Evolutionary conservation across 306 rosid genomes (phyloP).

Genomic region (Cicer chorassanicum): DNA sequence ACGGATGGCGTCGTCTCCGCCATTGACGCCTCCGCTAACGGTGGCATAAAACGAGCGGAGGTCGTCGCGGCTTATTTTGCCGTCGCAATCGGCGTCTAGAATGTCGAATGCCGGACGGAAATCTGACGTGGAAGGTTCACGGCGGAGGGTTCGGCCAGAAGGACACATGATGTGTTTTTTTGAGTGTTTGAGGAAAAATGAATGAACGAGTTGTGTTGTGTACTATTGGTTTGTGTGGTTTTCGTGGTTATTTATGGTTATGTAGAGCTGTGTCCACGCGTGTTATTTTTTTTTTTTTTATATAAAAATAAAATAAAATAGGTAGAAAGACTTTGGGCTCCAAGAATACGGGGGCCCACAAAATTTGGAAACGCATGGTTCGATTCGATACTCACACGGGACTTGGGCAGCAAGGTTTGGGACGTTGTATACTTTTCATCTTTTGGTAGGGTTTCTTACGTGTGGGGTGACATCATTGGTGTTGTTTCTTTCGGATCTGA

Average conservation of each 20-base stretch:
- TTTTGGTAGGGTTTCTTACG: not conserved
- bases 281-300: not conserved
- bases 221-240: not conserved
- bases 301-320: not conserved
- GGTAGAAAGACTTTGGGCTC: not conserved
- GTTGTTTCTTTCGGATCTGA: not conserved
- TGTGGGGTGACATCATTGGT: slow-evolving; percentile 29
- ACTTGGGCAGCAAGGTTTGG: slow-evolving; percentile 43
- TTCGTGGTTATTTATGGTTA: not conserved
- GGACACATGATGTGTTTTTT: slow-evolving; percentile 61
- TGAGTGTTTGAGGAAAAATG: not conserved
- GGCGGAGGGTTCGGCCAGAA: slow-evolving; percentile 47
- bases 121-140: not conserved
- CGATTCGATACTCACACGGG: not conserved
- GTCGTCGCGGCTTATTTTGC: slow-evolving; percentile 81
- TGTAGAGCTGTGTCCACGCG: not conserved
- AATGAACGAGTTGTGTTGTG: not conserved
- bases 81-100: slow-evolving; percentile 81
- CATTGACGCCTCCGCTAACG: not conserved
- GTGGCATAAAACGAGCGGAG: slow-evolving; percentile 69
- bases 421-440: not conserved
- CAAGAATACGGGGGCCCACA: slow-evolving; percentile 37
- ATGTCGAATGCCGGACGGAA: slow-evolving; percentile 77
- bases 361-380: not conserved
- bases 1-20: slow-evolving; percentile 60